Evolutionary conservation across 257 asterid species (phyloP).

Genomic region (Thymus quinquecostatus): DNA sequence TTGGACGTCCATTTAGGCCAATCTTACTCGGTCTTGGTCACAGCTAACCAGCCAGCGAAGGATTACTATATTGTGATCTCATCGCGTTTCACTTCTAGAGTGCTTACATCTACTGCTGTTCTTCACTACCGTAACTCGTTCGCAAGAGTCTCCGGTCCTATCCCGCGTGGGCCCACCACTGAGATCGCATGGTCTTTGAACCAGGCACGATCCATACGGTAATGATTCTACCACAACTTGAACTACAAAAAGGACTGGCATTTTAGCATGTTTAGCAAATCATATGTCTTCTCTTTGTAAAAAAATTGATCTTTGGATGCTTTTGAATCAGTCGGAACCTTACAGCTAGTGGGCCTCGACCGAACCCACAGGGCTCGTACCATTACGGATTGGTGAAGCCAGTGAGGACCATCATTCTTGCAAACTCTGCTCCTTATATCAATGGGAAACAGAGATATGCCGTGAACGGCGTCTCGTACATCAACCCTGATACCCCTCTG

Average conservation of each 20-base stretch:
- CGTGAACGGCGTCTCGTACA: constrained; percentile 77
- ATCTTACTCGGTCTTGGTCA: constrained; percentile 88
- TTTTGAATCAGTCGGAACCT: constrained; percentile 66
- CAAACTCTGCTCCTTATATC: constrained; percentile 80
- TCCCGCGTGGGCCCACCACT: constrained; percentile 88
- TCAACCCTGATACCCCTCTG: constrained; percentile 75
- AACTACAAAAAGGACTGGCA: background rate
- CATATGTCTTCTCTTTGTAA: background rate
- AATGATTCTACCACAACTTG: constrained; percentile 12
- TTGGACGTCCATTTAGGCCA: constrained; percentile 90
- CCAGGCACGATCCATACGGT: constrained; percentile 97
- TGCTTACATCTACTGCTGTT: constrained; percentile 80
- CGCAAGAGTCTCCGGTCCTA: constrained; percentile 66
- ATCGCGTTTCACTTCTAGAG: constrained; percentile 73
- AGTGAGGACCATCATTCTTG: constrained; percentile 73
- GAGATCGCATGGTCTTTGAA: constrained; percentile 62
- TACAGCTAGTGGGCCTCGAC: constrained; percentile 97
- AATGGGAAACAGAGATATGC: constrained; percentile 89
- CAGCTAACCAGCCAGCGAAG: constrained; percentile 75
- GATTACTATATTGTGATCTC: constrained; percentile 84
- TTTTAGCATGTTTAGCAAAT: background rate
- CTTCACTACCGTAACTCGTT: constrained; percentile 85
- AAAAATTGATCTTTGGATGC: constrained; percentile 29
- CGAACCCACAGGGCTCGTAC: constrained; percentile 97
- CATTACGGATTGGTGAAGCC: constrained; percentile 90